A percentile compares a stretch with the other conserved stretches of the same genome.
Conservation (phyloP, 495 filamentous ascomycete genomes). For the Xylaria bambusicola region DNA sequence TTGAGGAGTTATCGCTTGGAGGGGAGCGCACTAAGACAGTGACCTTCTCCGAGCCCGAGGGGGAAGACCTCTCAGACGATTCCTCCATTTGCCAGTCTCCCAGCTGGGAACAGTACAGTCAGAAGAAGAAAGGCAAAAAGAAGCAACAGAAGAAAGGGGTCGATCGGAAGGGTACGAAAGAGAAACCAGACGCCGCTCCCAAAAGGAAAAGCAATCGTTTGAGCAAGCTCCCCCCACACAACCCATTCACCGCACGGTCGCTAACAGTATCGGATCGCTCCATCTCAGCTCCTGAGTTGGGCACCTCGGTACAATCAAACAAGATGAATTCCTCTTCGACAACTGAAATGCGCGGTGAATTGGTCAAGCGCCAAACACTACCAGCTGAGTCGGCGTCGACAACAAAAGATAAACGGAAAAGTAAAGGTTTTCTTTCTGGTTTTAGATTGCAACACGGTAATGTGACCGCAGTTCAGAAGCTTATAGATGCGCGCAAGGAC, state of each 20-base stretch:
- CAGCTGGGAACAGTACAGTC: constrained; percentile 54
- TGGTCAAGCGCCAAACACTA: neutral
- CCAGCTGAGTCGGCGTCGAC: constrained; percentile 20
- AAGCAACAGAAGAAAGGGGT: constrained; percentile 49
- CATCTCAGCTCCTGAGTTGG: constrained; percentile 29
- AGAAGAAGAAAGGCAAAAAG: constrained; percentile 53
- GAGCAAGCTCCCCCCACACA: constrained; percentile 35
- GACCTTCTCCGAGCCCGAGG: constrained; percentile 43
- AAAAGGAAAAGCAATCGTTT: constrained; percentile 43
- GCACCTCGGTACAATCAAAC: constrained; percentile 21
- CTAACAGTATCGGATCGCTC: constrained; percentile 25
- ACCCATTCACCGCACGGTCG: constrained; percentile 22
- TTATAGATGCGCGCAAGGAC: constrained; percentile 24
- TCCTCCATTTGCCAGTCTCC: constrained; percentile 60
- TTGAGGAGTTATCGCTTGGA: constrained; percentile 16
- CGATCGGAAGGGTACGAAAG: constrained; percentile 43
- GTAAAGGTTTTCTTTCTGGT: constrained; percentile 30
- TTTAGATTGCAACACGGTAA: constrained; percentile 34
- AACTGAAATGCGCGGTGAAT: neutral
- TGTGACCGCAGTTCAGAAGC: constrained; percentile 30
- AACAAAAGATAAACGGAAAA: constrained; percentile 25
- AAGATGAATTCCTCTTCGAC: constrained; percentile 11
- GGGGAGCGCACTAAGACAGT: constrained; percentile 44
- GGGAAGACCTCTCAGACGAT: constrained; percentile 45
- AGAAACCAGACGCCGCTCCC: constrained; percentile 43